Conservation (phyloP, 2,329 filamentous ascomycete species). For the Teratosphaeria nubilosa region DNA sequence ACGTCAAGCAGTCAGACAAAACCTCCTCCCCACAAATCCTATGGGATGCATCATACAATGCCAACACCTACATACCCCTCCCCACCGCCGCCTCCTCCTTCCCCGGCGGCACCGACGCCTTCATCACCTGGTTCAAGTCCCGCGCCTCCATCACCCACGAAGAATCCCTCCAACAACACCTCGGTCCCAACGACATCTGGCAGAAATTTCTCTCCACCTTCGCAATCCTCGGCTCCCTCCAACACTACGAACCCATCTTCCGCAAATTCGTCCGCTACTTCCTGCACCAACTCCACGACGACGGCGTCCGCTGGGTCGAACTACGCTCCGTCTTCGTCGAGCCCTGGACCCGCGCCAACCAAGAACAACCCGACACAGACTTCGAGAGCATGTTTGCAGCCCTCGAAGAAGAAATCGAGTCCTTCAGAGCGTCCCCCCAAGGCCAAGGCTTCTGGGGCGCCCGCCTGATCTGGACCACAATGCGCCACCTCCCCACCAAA, state of each 20-base stretch:
- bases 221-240: constrained; percentile 58
- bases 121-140: constrained; percentile 65
- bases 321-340: constrained; percentile 65
- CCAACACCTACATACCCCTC: constrained; percentile 49
- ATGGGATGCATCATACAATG: constrained; percentile 56
- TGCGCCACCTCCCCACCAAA: constrained; percentile 55
- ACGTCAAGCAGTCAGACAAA: constrained; percentile 23
- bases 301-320: constrained; percentile 80
- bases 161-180: constrained; percentile 69
- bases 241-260: constrained; percentile 88
- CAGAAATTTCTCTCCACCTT: constrained; percentile 69
- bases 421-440: constrained; percentile 61
- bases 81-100: constrained; percentile 60
- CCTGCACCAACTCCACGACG: constrained; percentile 60
- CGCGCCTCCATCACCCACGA: constrained; percentile 61
- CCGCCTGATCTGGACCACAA: constrained; percentile 72
- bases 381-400: constrained; percentile 61
- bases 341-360: constrained; percentile 55
- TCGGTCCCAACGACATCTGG: constrained; percentile 79
- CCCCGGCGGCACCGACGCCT: constrained; percentile 62
- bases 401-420: constrained; percentile 66
- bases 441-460: constrained; percentile 75
- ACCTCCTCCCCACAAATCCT: constrained; percentile 39
- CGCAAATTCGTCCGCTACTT: constrained; percentile 63
- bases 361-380: constrained; percentile 56